A percentile compares a stretch with the other conserved stretches of the same genome.
phyloP scores from a whole-genome alignment of 805 yeast species.

The Ascoidea tarda region DNA sequence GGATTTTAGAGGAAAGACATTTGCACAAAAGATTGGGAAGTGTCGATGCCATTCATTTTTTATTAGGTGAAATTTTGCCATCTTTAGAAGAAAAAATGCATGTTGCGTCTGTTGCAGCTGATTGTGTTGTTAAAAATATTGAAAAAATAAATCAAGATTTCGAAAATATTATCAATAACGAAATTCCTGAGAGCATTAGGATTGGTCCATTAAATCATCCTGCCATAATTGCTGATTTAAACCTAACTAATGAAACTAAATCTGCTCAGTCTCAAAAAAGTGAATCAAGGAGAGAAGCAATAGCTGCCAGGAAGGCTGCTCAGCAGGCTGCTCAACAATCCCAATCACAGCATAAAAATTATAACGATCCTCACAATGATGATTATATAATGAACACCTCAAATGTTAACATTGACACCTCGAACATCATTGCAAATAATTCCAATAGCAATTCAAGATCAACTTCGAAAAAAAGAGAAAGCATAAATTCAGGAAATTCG shows the following conservation, averaged over 20 bases:
- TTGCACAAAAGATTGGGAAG: constrained; percentile 22
- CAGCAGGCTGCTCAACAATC: constrained; percentile 9
- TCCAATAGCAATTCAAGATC: neutral
- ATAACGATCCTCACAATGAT: neutral
- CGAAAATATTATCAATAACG: constrained; percentile 58
- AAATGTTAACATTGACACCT: too few species aligned
- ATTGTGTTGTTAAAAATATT: constrained; percentile 53
- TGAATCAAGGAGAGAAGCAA: constrained; percentile 83
- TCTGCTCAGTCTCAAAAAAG: constrained; percentile 66
- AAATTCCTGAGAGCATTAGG: constrained; percentile 69
- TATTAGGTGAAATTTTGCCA: constrained; percentile 64
- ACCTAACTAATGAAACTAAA: constrained; percentile 29
- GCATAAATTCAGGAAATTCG: neutral
- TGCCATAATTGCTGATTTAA: constrained; percentile 59
- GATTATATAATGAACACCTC: neutral
- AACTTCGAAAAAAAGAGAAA: neutral
- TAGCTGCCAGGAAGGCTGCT: constrained; percentile 73
- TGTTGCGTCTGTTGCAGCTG: constrained; percentile 85
- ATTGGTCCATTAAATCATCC: constrained; percentile 80
- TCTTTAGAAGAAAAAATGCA: constrained; percentile 96
- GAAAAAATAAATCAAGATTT: constrained; percentile 69
- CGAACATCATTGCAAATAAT: too few species aligned
- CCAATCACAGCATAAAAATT: neutral
- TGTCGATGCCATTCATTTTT: neutral
- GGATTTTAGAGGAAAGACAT: constrained; percentile 15